A percentile compares a stretch with the other conserved stretches of the same genome.
Evolutionary conservation across 768 basidiomycete species (phyloP).

Genomic region (Hysterangium stoloniferum): DNA sequence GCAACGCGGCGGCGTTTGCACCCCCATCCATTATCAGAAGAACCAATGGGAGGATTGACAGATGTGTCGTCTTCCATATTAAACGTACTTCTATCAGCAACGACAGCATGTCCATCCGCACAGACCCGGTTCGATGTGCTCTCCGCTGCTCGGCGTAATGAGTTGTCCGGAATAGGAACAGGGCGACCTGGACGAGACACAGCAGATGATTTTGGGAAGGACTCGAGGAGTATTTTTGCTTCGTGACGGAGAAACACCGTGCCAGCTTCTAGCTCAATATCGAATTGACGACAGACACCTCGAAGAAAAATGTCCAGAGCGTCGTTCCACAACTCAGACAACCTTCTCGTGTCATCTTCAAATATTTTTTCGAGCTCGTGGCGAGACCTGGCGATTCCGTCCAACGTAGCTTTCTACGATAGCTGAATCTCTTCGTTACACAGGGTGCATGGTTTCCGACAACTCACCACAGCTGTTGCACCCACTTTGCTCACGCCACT

Average conservation of each 20-base stretch:
- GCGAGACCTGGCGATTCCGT: neutral
- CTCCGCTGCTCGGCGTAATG: neutral
- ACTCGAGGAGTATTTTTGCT: slow-evolving; percentile 4
- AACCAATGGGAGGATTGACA: slow-evolving; percentile 1
- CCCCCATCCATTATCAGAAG: slow-evolving; percentile 5
- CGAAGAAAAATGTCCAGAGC: slow-evolving; percentile 7
- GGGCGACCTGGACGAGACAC: neutral
- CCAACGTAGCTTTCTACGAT: neutral
- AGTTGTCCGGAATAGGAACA: neutral
- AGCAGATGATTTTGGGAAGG: neutral
- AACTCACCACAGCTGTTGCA: slow-evolving; percentile 4
- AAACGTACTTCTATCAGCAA: neutral
- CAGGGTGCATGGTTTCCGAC: too few relatives aligned
- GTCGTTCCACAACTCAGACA: slow-evolving; percentile 3
- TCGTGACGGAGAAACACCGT: slow-evolving; percentile 1
- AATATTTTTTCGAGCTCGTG: neutral
- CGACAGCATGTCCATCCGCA: neutral
- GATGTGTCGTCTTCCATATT: neutral
- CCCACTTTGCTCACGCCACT: neutral
- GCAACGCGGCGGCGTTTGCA: neutral
- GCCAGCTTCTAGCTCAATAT: slow-evolving; percentile 6
- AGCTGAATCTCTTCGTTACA: neutral
- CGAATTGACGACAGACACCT: slow-evolving; percentile 6
- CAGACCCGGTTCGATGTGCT: neutral
- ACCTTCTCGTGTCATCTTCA: slow-evolving; percentile 1